Evolutionary conservation across 345 rosid genomes (phyloP).

Genomic region (Lumnitzera racemosa): DNA sequence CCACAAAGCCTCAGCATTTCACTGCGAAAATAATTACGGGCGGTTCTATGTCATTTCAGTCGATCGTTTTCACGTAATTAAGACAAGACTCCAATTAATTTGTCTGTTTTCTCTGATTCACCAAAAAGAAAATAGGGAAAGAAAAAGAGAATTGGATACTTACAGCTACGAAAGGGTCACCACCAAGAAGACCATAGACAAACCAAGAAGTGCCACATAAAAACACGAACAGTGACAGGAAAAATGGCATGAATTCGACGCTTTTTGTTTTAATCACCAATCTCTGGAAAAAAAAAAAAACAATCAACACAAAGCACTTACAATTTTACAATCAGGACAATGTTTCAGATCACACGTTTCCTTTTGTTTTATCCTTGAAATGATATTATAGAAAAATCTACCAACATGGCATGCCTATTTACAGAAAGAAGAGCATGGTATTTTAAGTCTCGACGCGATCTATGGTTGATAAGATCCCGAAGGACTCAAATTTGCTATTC

Average conservation of each 20-base stretch:
- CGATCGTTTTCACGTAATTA: not conserved
- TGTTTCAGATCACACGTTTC: too few relatives aligned
- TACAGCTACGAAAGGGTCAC: constrained; percentile 79
- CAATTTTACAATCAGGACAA: not conserved
- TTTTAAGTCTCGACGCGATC: too few relatives aligned
- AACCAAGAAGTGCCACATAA: constrained; percentile 97
- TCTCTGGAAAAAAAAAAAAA: constrained; percentile 35
- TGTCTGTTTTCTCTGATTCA: not conserved
- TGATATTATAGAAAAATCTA: too few relatives aligned
- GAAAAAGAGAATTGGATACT: constrained; percentile 10
- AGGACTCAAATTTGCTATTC: not conserved
- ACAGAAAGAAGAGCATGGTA: too few relatives aligned
- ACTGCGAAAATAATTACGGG: too few relatives aligned
- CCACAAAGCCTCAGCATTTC: not conserved
- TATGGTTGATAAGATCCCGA: not conserved
- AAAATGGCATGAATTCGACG: constrained; percentile 97
- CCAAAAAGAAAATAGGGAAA: not conserved
- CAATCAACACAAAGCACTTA: not conserved
- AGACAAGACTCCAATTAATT: not conserved
- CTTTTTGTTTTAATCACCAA: constrained; percentile 85
- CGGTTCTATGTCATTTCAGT: too few relatives aligned
- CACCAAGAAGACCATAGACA: constrained; percentile 76
- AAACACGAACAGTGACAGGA: constrained; percentile 83
- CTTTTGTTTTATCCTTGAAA: too few relatives aligned
- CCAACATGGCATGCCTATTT: too few relatives aligned